These are phyloP conservation scores for Pseudogymnoascus sp. DNA, from an alignment of 2,329 filamentous ascomycete genomes.

Conservation along the genomic window DNA sequence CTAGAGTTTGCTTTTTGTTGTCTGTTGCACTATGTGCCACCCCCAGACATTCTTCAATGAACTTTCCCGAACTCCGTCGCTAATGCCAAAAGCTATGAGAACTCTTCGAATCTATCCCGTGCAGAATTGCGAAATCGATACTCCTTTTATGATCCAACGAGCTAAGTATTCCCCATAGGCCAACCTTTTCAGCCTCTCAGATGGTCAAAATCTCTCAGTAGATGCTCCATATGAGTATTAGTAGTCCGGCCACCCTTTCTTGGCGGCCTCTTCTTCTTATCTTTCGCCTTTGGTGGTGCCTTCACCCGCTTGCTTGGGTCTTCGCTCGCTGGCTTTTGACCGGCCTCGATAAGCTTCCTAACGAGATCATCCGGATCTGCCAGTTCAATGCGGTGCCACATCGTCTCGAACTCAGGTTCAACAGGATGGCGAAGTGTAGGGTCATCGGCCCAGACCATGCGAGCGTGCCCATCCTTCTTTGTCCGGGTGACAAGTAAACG, in stretches of 20 bases:
- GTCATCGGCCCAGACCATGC: constrained; percentile 85
- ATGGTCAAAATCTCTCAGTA: constrained; percentile 26
- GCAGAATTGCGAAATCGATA: not conserved
- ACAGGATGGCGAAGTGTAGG: constrained; percentile 66
- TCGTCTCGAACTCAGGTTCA: constrained; percentile 72
- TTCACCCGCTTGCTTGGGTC: constrained; percentile 32
- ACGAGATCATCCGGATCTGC: constrained; percentile 43
- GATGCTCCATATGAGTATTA: constrained; percentile 30
- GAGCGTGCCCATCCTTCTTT: constrained; percentile 83
- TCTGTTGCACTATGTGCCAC: not conserved
- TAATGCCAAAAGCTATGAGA: not conserved
- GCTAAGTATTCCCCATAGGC: not conserved
- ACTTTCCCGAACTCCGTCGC: constrained; percentile 1
- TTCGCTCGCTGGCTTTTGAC: constrained; percentile 32
- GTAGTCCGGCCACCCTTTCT: constrained; percentile 30
- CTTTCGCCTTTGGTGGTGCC: constrained; percentile 28
- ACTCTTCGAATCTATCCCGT: not conserved
- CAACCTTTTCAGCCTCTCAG: constrained; percentile 21
- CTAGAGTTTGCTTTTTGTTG: not conserved
- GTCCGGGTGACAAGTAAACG: constrained; percentile 79
- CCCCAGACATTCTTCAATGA: not conserved
- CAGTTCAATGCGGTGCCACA: constrained; percentile 76
- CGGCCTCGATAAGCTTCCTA: constrained; percentile 32
- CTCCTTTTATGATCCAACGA: not conserved
- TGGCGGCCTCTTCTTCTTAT: constrained; percentile 31